A percentile compares a stretch with the other conserved stretches of the same genome.
Evolutionary conservation across 2,329 filamentous ascomycete genomes (phyloP).

Genomic region (Fusarium sp.): DNA sequence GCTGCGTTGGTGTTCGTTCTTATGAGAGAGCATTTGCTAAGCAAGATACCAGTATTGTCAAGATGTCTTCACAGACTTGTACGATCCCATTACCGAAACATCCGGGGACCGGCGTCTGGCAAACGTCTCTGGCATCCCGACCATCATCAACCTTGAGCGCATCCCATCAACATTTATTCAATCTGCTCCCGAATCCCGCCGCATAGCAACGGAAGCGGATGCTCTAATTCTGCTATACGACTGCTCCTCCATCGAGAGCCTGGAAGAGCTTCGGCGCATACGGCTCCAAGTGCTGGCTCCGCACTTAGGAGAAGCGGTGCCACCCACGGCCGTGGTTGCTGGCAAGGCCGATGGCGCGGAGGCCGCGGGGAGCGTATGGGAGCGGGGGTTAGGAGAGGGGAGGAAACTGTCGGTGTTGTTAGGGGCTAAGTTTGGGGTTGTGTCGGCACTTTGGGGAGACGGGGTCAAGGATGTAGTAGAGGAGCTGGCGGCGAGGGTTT

Average conservation of each 20-base stretch:
- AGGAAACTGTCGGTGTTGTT: conserved; percentile 23
- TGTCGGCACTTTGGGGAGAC: conserved; percentile 31
- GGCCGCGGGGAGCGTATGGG: conserved; percentile 22
- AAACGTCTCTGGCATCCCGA: conserved; percentile 16
- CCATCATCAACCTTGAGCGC: conserved; percentile 25
- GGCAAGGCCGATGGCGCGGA: conserved; percentile 28
- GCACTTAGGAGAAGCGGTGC: conserved; percentile 8
- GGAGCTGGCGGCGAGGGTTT: conserved; percentile 26
- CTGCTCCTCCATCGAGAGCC: conserved; percentile 2
- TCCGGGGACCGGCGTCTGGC: conserved; percentile 22
- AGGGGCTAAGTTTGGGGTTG: conserved; percentile 27
- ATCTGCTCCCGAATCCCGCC: conserved; percentile 1
- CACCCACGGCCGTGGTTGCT: conserved; percentile 22
- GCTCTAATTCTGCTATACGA: conserved; percentile 32
- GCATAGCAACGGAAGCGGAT: conserved; percentile 22
- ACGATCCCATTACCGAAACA: conserved; percentile 30
- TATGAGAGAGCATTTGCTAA: neutral
- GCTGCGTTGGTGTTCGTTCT: neutral
- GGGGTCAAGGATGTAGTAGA: conserved; percentile 34
- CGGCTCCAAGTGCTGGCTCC: conserved; percentile 15
- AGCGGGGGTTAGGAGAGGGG: conserved; percentile 15
- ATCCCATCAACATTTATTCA: conserved; percentile 26
- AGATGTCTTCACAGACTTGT: conserved; percentile 27
- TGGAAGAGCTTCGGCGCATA: conserved; percentile 23
- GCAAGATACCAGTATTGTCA: conserved; percentile 28